phyloP scores from a whole-genome alignment of 2,329 filamentous ascomycete genomes.

The Ilyonectria sp. region DNA sequence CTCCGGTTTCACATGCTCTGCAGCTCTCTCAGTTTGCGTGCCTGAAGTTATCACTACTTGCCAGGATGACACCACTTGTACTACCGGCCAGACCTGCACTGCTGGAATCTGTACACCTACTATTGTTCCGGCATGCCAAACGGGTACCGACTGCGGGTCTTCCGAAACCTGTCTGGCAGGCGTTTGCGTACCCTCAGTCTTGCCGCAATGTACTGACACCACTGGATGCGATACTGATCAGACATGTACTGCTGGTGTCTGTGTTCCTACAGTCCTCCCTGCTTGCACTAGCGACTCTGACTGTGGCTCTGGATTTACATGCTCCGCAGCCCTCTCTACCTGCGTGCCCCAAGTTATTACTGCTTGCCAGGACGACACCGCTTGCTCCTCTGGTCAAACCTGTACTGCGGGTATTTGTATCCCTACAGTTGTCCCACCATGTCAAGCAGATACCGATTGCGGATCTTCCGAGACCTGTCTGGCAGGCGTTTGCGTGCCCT shows the following conservation, averaged over 20 bases:
- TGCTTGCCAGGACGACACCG: neutral
- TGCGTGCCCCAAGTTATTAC: conserved; percentile 15
- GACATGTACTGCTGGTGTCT: conserved; percentile 7
- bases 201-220: neutral
- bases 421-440: conserved; percentile 6
- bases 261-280: conserved; percentile 11
- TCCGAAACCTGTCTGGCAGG: neutral
- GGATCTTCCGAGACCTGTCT: neutral
- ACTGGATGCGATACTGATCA: conserved; percentile 2
- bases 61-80: conserved; percentile 6
- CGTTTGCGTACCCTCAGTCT: neutral
- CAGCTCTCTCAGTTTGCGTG: conserved; percentile 11
- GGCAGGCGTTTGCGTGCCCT: conserved; percentile 5
- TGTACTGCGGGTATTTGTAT: conserved; percentile 25
- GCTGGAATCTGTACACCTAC: conserved; percentile 15
- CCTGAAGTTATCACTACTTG: conserved; percentile 11
- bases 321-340: neutral
- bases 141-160: neutral
- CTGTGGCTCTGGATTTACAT: neutral
- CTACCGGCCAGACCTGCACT: conserved; percentile 12
- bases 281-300: conserved; percentile 11
- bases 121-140: conserved; percentile 1
- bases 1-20: conserved; percentile 10
- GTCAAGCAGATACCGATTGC: conserved; percentile 6
- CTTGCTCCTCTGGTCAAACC: conserved; percentile 6